Evolutionary conservation across 257 asterid species (phyloP).

Genomic region (Solanum neorickii): DNA sequence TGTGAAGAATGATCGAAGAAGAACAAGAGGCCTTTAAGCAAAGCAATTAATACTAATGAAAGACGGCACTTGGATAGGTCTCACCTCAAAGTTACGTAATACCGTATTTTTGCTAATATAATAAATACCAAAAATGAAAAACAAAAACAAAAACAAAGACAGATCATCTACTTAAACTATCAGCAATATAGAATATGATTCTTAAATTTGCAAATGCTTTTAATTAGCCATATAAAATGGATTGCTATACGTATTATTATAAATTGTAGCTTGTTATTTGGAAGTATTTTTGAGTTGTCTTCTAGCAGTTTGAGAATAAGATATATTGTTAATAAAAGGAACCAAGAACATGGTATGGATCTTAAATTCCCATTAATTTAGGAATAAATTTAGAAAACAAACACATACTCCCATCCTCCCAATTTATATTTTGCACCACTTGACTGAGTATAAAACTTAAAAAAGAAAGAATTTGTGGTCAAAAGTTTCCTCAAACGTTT

Average conservation of each 20-base stretch:
- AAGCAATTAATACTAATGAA: constrained; percentile 3
- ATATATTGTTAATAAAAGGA: too few relatives aligned
- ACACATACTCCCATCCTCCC: neutral
- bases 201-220: neutral
- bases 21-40: constrained; percentile 10
- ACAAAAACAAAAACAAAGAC: neutral
- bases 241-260: neutral
- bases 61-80: constrained; percentile 6
- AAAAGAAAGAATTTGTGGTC: neutral
- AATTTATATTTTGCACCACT: neutral
- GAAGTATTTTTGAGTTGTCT: neutral
- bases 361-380: neutral
- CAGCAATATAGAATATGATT: neutral
- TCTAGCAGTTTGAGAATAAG: neutral
- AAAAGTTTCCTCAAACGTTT: neutral
- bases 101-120: neutral
- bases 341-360: neutral
- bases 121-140: neutral
- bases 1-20: constrained; percentile 30
- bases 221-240: neutral
- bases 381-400: neutral
- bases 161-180: neutral
- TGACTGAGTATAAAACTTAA: neutral
- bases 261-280: neutral
- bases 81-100: constrained; percentile 39